Percentiles rank a stretch among this genome's conserved stretches.
phyloP scores from a whole-genome alignment of 441 rosid species.

The Brassica hybrid region DNA sequence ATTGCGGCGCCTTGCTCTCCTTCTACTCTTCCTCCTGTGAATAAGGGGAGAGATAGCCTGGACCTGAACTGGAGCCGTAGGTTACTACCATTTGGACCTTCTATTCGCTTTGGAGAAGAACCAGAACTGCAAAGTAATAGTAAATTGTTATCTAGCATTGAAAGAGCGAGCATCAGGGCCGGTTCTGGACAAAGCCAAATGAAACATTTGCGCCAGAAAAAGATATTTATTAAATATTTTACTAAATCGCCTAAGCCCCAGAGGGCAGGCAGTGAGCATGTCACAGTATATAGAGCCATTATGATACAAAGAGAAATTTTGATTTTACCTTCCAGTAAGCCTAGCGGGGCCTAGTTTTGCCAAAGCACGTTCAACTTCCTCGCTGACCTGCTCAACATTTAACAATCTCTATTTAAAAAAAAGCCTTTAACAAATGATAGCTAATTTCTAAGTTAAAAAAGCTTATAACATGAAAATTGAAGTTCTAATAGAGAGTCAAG shows the following conservation, averaged over 20 bases:
- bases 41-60: slow-evolving; percentile 93
- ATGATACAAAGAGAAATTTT: too few species aligned
- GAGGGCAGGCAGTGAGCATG: background rate
- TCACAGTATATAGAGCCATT: too few species aligned
- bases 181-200: too few species aligned
- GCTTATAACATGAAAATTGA: background rate
- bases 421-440: slow-evolving; percentile 7
- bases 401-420: slow-evolving; percentile 32
- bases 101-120: slow-evolving; percentile 80
- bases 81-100: slow-evolving; percentile 83
- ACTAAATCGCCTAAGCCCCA: too few species aligned
- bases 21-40: slow-evolving; percentile 97
- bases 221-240: too few species aligned
- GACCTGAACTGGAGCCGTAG: slow-evolving; percentile 79
- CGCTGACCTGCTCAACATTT: slow-evolving; percentile 78
- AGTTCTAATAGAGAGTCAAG: background rate
- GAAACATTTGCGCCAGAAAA: too few species aligned
- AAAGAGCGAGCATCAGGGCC: too few species aligned
- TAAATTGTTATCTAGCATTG: background rate
- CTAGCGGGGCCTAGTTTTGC: slow-evolving; percentile 92
- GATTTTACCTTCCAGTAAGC: slow-evolving; percentile 71
- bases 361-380: slow-evolving; percentile 99
- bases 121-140: slow-evolving; percentile 45
- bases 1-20: slow-evolving; percentile 98
- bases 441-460: background rate